Conservation (phyloP, 768 basidiomycete genomes). For the Russula compacta region DNA sequence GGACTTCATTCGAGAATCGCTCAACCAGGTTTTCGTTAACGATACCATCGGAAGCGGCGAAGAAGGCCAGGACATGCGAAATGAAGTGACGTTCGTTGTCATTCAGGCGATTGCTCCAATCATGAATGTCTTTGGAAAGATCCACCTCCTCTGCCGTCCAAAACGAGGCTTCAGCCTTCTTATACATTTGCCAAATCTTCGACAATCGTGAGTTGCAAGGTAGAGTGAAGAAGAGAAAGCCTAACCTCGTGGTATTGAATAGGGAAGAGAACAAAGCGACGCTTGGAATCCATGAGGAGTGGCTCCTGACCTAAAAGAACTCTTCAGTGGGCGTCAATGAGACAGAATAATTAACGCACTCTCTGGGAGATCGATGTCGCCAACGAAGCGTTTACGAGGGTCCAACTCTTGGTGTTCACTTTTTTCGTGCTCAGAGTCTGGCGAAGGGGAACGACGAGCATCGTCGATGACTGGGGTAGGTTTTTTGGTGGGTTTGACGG, state of each 20-base stretch:
- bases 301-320: conserved; percentile 57
- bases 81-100: conserved; percentile 82
- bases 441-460: conserved; percentile 18
- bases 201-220: neutral
- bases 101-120: conserved; percentile 80
- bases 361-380: conserved; percentile 46
- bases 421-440: conserved; percentile 16
- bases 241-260: conserved; percentile 86
- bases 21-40: conserved; percentile 95
- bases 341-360: conserved; percentile 18
- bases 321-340: neutral
- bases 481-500: conserved; percentile 23
- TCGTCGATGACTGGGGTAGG: conserved; percentile 20
- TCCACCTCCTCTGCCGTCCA: conserved; percentile 94
- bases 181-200: conserved; percentile 95
- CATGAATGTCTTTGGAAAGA: conserved; percentile 72
- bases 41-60: conserved; percentile 92
- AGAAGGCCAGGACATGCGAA: conserved; percentile 90
- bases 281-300: conserved; percentile 62
- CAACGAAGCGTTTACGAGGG: conserved; percentile 36
- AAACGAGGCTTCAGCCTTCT: conserved; percentile 88
- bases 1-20: conserved; percentile 89
- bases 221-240: neutral
- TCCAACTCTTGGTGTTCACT: conserved; percentile 1
- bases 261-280: conserved; percentile 87